A percentile compares a stretch with the other conserved stretches of the same genome.
Conservation (phyloP, 2,329 filamentous ascomycete genomes). For the Cladosporium colombiae region DNA sequence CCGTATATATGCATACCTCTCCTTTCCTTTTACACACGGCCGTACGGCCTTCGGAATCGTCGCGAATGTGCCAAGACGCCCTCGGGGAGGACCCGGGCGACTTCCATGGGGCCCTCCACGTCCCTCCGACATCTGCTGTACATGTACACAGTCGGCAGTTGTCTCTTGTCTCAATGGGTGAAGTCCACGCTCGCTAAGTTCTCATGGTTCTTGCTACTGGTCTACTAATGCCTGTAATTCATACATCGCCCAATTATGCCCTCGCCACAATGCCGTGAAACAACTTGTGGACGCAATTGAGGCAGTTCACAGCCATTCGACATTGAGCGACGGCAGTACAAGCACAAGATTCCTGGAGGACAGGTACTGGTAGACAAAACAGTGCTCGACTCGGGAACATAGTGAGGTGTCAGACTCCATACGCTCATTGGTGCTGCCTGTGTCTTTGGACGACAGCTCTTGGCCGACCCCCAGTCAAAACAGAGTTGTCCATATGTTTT, state of each 20-base stretch:
- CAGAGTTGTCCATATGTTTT: neutral
- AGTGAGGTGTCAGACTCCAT: neutral
- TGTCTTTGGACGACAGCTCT: neutral
- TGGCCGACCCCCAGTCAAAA: neutral
- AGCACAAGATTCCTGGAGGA: neutral
- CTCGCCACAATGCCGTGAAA: neutral
- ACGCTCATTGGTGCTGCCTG: neutral
- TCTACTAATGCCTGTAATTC: neutral
- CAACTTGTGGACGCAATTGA: neutral
- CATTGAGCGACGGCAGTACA: neutral
- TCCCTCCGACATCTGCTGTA: neutral
- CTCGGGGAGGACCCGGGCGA: neutral
- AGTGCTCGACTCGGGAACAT: neutral
- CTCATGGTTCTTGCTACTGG: neutral
- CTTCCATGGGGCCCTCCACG: neutral
- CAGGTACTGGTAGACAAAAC: neutral
- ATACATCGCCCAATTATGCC: neutral
- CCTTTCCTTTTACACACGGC: neutral
- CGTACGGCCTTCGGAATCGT: neutral
- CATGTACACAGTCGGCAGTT: neutral
- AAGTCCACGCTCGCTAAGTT: neutral
- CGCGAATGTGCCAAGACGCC: neutral
- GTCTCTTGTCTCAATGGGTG: neutral
- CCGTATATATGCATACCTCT: neutral
- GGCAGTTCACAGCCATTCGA: neutral